A percentile compares a stretch with the other conserved stretches of the same genome.
Conservation (phyloP, 768 basidiomycete species). For the Ramaria sp. region DNA sequence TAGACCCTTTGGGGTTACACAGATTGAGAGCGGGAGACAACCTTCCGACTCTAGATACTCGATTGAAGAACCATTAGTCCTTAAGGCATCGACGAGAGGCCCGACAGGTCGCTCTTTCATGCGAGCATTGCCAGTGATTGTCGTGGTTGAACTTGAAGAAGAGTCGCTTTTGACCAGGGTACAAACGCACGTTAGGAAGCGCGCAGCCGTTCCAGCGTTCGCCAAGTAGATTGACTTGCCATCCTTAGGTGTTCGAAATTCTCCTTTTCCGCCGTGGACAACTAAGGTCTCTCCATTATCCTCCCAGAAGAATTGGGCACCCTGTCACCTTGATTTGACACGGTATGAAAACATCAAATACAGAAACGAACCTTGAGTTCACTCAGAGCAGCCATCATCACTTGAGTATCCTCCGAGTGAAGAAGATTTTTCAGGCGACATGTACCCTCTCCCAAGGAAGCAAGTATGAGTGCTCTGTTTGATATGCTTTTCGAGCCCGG, state of each 20-base stretch:
- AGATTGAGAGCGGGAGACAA: slow-evolving; percentile 81
- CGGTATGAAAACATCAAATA: not conserved
- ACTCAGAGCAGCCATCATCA: slow-evolving; percentile 93
- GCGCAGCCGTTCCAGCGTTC: slow-evolving; percentile 95
- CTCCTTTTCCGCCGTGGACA: slow-evolving; percentile 78
- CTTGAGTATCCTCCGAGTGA: slow-evolving; percentile 96
- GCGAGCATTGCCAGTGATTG: slow-evolving; percentile 93
- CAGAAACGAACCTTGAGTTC: slow-evolving; percentile 60
- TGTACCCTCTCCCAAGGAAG: slow-evolving; percentile 81
- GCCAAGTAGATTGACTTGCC: slow-evolving; percentile 90
- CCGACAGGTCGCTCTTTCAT: slow-evolving; percentile 99
- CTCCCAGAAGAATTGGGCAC: slow-evolving; percentile 89
- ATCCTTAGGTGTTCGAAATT: slow-evolving; percentile 61
- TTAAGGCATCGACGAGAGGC: slow-evolving; percentile 83
- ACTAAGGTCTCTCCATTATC: slow-evolving; percentile 93
- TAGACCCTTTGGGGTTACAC: slow-evolving; percentile 56
- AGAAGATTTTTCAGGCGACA: slow-evolving; percentile 84
- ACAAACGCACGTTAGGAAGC: slow-evolving; percentile 95
- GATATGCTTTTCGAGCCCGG: slow-evolving; percentile 97
- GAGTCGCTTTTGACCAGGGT: slow-evolving; percentile 56
- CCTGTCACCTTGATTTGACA: slow-evolving; percentile 31
- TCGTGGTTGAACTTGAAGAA: slow-evolving; percentile 36
- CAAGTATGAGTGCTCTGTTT: slow-evolving; percentile 87
- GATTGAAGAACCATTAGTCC: slow-evolving; percentile 69
- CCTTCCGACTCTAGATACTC: slow-evolving; percentile 70